phyloP scores from a whole-genome alignment of 2,329 filamentous ascomycete species.

The Fusarium humuli region DNA sequence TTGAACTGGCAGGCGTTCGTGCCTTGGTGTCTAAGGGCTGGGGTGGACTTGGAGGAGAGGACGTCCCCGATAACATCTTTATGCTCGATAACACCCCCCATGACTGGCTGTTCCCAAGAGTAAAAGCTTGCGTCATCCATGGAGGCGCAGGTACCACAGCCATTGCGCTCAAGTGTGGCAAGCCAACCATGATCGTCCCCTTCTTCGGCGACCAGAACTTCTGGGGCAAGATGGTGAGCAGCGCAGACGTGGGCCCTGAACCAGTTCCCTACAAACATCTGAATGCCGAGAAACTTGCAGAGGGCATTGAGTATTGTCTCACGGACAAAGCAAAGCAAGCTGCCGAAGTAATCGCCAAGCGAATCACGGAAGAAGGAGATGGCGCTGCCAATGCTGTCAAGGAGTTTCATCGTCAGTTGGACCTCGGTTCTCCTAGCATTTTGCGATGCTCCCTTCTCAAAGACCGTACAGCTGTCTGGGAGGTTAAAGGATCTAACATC shows the following conservation, averaged over 20 bases:
- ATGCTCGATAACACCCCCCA: conserved; percentile 81
- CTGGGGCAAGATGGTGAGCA: conserved; percentile 77
- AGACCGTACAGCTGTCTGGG: conserved; percentile 74
- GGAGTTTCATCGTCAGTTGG: conserved; percentile 72
- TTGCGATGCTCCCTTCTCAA: conserved; percentile 75
- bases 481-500: conserved; percentile 69
- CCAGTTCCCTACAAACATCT: conserved; percentile 77
- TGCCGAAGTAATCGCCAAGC: conserved; percentile 68
- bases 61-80: conserved; percentile 72
- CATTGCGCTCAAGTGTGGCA: conserved; percentile 76
- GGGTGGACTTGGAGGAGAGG: conserved; percentile 73
- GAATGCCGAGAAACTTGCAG: conserved; percentile 71
- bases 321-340: conserved; percentile 69
- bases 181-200: conserved; percentile 80
- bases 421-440: conserved; percentile 61
- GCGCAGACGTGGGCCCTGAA: conserved; percentile 71
- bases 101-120: conserved; percentile 79
- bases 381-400: conserved; percentile 76
- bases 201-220: conserved; percentile 86
- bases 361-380: conserved; percentile 73
- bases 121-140: conserved; percentile 76
- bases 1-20: conserved; percentile 72
- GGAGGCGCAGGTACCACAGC: conserved; percentile 84
- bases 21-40: conserved; percentile 81
- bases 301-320: conserved; percentile 77